Conservation (phyloP, 2,329 filamentous ascomycete genomes). For the Lasiodiplodia gonubiensis region DNA sequence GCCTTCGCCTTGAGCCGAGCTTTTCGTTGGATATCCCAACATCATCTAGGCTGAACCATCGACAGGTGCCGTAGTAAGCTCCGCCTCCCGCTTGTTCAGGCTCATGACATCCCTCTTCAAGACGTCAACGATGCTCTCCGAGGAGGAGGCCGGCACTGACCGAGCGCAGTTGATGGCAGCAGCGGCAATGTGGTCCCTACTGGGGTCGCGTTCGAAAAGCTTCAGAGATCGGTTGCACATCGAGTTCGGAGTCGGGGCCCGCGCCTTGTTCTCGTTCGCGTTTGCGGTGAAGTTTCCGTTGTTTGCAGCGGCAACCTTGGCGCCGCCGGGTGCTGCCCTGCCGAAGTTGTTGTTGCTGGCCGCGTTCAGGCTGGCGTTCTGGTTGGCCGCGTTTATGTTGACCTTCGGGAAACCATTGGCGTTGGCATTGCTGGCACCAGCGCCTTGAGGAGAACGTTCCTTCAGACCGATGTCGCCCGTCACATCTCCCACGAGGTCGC, state of each 20-base stretch:
- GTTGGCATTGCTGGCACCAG: neutral
- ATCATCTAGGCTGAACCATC: neutral
- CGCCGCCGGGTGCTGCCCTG: neutral
- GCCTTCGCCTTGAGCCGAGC: neutral
- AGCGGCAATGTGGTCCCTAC: neutral
- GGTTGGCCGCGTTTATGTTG: neutral
- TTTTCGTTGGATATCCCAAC: neutral
- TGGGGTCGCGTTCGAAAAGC: constrained; percentile 8
- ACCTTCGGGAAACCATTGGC: neutral
- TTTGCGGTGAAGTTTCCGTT: neutral
- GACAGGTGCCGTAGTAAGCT: neutral
- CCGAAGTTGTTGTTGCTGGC: neutral
- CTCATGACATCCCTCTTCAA: constrained; percentile 18
- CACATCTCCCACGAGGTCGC: neutral
- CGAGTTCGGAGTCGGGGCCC: neutral
- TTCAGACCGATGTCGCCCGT: neutral
- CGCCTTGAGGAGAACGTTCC: neutral
- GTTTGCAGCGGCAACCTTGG: neutral
- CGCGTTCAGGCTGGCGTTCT: neutral
- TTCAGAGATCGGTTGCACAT: constrained; percentile 6
- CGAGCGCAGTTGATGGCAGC: constrained; percentile 20
- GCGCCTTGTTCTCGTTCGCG: neutral
- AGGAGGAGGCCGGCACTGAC: constrained; percentile 1
- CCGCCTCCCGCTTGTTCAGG: neutral
- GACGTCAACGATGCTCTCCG: constrained; percentile 8